These are phyloP conservation scores for Aaosphaeria arxii DNA, from an alignment of 2,329 filamentous ascomycete genomes.

Conservation along the genomic window DNA sequence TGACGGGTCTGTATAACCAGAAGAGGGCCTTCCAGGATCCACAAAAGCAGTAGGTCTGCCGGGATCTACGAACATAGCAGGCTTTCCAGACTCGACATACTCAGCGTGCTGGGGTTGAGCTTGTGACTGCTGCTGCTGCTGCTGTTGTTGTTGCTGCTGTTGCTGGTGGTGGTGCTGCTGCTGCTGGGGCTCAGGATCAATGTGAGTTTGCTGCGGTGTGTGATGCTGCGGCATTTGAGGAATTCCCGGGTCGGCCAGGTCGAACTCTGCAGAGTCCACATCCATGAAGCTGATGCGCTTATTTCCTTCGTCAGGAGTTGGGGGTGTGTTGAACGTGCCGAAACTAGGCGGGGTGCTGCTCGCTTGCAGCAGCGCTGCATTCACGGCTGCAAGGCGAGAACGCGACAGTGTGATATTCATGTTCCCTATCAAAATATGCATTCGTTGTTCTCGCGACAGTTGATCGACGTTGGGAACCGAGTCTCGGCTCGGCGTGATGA, in stretches of 20 bases:
- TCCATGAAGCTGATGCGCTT: slow-evolving; percentile 39
- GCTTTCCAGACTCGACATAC: neutral
- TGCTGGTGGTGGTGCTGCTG: neutral
- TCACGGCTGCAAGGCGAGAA: slow-evolving; percentile 26
- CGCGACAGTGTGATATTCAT: slow-evolving; percentile 23
- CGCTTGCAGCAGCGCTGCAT: slow-evolving; percentile 28
- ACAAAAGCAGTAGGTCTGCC: neutral
- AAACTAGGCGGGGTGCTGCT: slow-evolving; percentile 10
- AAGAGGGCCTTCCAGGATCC: neutral
- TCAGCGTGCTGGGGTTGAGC: slow-evolving; percentile 14
- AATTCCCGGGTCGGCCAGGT: slow-evolving; percentile 25
- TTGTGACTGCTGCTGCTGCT: slow-evolving; percentile 17
- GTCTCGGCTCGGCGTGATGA: slow-evolving; percentile 33
- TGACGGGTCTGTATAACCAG: neutral
- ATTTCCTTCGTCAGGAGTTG: slow-evolving; percentile 20
- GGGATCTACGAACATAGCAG: neutral
- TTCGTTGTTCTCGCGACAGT: slow-evolving; percentile 30
- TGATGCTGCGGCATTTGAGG: slow-evolving; percentile 20
- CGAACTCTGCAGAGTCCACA: slow-evolving; percentile 28
- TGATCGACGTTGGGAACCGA: slow-evolving; percentile 31
- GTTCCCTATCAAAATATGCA: slow-evolving; percentile 34
- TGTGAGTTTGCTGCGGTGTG: slow-evolving; percentile 10
- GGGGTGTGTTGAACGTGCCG: slow-evolving; percentile 21
- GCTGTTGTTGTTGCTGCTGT: slow-evolving; percentile 8
- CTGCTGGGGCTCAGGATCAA: neutral